Percentiles rank a stretch among this genome's conserved stretches.
Conservation (phyloP, 106 monocot genomes). For the Xerophyta viscosa region DNA sequence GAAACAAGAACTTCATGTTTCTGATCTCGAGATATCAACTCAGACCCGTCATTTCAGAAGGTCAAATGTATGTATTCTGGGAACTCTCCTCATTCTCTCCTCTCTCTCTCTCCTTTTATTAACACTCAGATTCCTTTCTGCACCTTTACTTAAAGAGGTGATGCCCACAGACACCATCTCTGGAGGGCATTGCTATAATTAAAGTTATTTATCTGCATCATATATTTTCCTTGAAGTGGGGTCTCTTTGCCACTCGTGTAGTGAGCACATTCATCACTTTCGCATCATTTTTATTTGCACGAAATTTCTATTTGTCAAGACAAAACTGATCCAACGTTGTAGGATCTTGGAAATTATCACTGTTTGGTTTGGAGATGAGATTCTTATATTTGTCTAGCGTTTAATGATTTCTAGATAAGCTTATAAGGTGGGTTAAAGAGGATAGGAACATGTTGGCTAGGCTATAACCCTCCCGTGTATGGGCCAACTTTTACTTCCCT, state of each 20-base stretch:
- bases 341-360: background rate
- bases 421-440: no score
- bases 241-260: background rate
- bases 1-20: conserved; percentile 31
- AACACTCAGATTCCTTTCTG: conserved; percentile 1
- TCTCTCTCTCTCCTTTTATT: background rate
- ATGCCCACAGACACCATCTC: conserved; percentile 1
- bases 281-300: background rate
- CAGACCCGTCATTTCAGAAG: background rate
- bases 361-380: background rate
- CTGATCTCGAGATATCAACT: background rate
- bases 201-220: background rate
- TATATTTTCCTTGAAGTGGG: background rate
- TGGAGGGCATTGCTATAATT: background rate
- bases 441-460: no score
- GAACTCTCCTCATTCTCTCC: background rate
- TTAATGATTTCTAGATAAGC: no score
- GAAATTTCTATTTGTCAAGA: background rate
- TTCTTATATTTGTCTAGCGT: background rate
- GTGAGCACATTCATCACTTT: background rate
- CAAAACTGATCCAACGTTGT: background rate
- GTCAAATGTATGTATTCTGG: background rate
- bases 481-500: no score
- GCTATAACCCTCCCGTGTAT: no score
- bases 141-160: background rate